These are phyloP conservation scores for Flaveria trinervia DNA, from an alignment of 129 eudicot genomes.

Conservation along the genomic window DNA sequence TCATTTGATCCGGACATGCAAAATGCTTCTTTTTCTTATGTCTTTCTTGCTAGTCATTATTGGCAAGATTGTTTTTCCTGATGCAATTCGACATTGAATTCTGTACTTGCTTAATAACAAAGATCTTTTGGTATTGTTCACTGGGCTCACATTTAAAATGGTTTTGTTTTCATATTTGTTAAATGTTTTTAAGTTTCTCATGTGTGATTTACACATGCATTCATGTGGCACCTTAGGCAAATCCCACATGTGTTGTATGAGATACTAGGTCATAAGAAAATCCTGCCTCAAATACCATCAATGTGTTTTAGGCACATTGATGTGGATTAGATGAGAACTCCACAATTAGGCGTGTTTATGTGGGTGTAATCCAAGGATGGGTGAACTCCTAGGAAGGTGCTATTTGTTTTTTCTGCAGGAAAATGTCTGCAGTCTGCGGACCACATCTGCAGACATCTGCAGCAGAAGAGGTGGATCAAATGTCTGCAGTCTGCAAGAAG, in stretches of 20 bases:
- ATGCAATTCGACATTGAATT: too few species aligned
- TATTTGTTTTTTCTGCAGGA: too few species aligned
- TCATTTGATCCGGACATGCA: background rate
- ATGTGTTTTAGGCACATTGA: background rate
- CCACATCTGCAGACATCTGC: too few species aligned
- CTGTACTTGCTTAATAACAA: background rate
- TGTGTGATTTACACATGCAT: background rate
- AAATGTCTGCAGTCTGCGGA: too few species aligned
- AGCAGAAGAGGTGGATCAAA: too few species aligned
- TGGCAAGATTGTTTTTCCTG: background rate
- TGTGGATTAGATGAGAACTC: background rate
- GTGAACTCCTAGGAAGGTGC: background rate
- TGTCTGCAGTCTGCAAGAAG: too few species aligned
- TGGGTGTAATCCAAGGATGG: background rate
- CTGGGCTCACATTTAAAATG: background rate
- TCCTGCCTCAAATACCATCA: background rate
- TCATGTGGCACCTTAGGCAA: background rate
- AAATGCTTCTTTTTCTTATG: background rate
- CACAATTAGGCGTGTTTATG: background rate
- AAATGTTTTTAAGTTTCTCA: conserved; percentile 3
- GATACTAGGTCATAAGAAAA: background rate
- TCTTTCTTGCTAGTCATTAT: background rate
- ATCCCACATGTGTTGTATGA: background rate
- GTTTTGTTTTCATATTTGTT: background rate
- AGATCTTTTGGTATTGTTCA: background rate